These are phyloP conservation scores for Marsdenia floribunda DNA, from an alignment of 257 asterid genomes.

Conservation along the genomic window DNA sequence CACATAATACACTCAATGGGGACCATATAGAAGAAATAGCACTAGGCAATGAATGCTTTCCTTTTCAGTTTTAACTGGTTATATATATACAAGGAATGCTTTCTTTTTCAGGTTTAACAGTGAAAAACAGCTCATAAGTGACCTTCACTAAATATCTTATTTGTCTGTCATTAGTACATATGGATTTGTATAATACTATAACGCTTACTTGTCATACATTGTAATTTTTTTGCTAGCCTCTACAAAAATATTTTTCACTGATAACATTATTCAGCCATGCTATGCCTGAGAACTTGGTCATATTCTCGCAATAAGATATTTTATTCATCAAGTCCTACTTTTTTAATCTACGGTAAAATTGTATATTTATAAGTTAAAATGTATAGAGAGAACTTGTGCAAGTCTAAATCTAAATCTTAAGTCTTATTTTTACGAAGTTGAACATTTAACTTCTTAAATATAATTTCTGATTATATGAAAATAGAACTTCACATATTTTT, in stretches of 20 bases:
- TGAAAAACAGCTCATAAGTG: not conserved
- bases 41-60: too few species aligned
- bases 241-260: not conserved
- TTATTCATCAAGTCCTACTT: not conserved
- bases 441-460: not conserved
- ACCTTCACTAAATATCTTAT: not conserved
- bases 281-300: not conserved
- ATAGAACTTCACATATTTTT: too few species aligned
- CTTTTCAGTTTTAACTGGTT: too few species aligned
- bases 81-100: not conserved
- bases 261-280: not conserved
- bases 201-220: not conserved
- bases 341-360: not conserved
- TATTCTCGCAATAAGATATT: not conserved
- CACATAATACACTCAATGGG: too few species aligned
- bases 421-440: not conserved
- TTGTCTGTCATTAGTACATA: not conserved
- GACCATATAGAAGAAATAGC: too few species aligned
- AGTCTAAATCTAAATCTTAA: not conserved
- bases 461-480: not conserved
- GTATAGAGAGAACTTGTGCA: not conserved
- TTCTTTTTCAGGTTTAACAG: not conserved
- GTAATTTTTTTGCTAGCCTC: not conserved
- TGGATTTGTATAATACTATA: not conserved
- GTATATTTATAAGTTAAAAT: not conserved